phyloP scores from a whole-genome alignment of 176 grass and related monocot genomes.

The Canna indica region DNA sequence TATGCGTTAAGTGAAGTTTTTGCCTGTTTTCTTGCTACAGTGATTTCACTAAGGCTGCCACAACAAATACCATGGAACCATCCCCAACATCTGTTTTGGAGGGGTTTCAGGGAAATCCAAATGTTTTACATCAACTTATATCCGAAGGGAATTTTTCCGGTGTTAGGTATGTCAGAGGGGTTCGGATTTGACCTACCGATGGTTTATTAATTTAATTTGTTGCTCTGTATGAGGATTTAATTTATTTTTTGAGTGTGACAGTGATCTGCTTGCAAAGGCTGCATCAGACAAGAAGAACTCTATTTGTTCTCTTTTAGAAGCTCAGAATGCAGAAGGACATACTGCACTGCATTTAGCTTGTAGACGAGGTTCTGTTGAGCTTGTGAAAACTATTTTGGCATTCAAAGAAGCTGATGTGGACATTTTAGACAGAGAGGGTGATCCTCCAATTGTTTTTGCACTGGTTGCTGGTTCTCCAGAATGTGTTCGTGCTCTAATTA shows the following conservation, averaged over 20 bases:
- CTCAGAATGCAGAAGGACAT: constrained; percentile 75
- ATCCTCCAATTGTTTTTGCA: constrained; percentile 93
- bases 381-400: constrained; percentile 77
- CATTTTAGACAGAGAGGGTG: constrained; percentile 78
- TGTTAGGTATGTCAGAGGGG: constrained; percentile 43
- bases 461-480: constrained; percentile 79
- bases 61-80: constrained; percentile 44
- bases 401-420: constrained; percentile 83
- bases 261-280: constrained; percentile 72
- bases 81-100: constrained; percentile 57
- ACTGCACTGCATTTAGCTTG: constrained; percentile 92
- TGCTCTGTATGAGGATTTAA: neutral
- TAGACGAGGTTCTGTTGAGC: constrained; percentile 68
- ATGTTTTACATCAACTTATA: constrained; percentile 81
- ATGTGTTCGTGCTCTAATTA: constrained; percentile 77
- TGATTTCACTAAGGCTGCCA: constrained; percentile 49
- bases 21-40: constrained; percentile 41
- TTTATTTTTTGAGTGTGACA: constrained; percentile 28
- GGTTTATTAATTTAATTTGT: neutral
- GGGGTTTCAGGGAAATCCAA: constrained; percentile 66
- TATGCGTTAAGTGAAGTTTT: constrained; percentile 23
- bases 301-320: constrained; percentile 72
- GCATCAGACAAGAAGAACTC: constrained; percentile 47
- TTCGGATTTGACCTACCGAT: neutral
- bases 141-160: constrained; percentile 61